phyloP scores from a whole-genome alignment of 2,329 filamentous ascomycete species.

The Ophiostoma himal-ulmi region DNA sequence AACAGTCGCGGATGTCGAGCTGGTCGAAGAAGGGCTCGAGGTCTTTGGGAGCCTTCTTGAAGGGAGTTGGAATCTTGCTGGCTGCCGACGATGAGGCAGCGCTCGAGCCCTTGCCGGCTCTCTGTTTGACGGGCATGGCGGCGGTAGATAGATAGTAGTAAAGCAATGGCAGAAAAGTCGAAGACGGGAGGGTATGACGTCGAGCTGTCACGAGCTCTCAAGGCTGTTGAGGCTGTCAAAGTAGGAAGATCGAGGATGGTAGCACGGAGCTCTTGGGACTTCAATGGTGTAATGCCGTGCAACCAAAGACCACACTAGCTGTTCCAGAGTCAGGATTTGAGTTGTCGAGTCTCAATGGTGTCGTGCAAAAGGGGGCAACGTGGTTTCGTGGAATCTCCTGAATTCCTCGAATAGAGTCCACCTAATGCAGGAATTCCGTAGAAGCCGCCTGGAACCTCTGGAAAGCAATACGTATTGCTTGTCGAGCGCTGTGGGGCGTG shows the following conservation, averaged over 20 bases:
- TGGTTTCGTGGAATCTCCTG: not conserved
- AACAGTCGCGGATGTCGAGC: slow-evolving; percentile 65
- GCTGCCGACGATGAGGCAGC: not conserved
- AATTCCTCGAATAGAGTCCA: not conserved
- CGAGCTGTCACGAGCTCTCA: slow-evolving; percentile 20
- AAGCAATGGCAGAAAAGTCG: not conserved
- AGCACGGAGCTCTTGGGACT: not conserved
- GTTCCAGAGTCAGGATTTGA: not conserved
- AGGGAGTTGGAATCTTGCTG: slow-evolving; percentile 53
- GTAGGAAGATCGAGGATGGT: not conserved
- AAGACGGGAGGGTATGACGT: not conserved
- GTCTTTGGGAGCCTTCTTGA: slow-evolving; percentile 57
- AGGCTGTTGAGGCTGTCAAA: slow-evolving; percentile 17
- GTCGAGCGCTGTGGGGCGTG: slow-evolving; percentile 1
- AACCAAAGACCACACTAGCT: not conserved
- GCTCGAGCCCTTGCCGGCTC: slow-evolving; percentile 28
- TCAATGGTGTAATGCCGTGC: not conserved
- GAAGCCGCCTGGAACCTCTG: not conserved
- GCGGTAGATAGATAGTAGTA: not conserved
- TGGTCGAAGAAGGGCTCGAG: slow-evolving; percentile 61
- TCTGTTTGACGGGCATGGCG: slow-evolving; percentile 21
- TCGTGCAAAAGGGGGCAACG: not conserved
- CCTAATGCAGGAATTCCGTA: slow-evolving; percentile 1
- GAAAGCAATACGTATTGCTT: slow-evolving; percentile 4
- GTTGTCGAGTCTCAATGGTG: not conserved